Evolutionary conservation across 176 grass and related monocot genomes (phyloP).

Genomic region (Oryza glaberrima): DNA sequence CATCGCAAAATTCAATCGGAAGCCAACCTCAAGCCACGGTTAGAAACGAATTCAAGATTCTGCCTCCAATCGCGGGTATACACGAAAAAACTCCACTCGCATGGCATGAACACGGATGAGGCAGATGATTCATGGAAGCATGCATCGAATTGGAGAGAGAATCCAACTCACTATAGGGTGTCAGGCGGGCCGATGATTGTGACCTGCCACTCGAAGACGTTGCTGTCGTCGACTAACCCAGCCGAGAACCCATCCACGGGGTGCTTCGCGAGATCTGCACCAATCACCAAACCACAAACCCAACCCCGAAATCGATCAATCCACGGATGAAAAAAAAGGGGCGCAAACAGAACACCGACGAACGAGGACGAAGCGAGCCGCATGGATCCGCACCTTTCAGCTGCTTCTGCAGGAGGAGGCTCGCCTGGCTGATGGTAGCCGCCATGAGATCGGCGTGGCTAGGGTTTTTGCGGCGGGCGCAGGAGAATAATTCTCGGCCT

Average conservation of each 20-base stretch:
- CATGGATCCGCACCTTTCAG: slow-evolving; percentile 74
- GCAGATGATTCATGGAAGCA: slow-evolving; percentile 10
- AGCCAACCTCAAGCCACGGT: neutral
- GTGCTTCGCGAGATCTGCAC: slow-evolving; percentile 81
- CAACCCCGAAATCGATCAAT: slow-evolving; percentile 35
- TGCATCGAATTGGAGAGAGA: slow-evolving; percentile 9
- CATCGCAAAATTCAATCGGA: slow-evolving; percentile 19
- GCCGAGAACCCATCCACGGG: slow-evolving; percentile 88
- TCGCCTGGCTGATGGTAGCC: slow-evolving; percentile 64
- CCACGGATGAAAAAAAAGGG: neutral
- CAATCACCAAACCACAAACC: slow-evolving; percentile 16
- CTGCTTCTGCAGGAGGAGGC: slow-evolving; percentile 87
- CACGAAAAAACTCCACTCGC: neutral
- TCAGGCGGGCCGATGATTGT: slow-evolving; percentile 96
- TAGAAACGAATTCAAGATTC: neutral
- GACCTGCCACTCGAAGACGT: slow-evolving; percentile 92
- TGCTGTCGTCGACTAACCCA: slow-evolving; percentile 86
- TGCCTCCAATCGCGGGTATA: neutral
- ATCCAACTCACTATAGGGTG: slow-evolving; percentile 86
- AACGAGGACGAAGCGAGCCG: neutral
- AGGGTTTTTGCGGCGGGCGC: slow-evolving; percentile 48
- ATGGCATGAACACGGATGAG: slow-evolving; percentile 11
- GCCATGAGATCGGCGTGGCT: slow-evolving; percentile 67
- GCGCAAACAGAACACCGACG: slow-evolving; percentile 1
- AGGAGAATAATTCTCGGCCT: slow-evolving; percentile 28